Percentiles rank a stretch among this genome's conserved stretches.
These are phyloP conservation scores for Physcomitrellopsis africana DNA, from an alignment of 225 moss, liverwort and hornwort genomes.

Conservation along the genomic window DNA sequence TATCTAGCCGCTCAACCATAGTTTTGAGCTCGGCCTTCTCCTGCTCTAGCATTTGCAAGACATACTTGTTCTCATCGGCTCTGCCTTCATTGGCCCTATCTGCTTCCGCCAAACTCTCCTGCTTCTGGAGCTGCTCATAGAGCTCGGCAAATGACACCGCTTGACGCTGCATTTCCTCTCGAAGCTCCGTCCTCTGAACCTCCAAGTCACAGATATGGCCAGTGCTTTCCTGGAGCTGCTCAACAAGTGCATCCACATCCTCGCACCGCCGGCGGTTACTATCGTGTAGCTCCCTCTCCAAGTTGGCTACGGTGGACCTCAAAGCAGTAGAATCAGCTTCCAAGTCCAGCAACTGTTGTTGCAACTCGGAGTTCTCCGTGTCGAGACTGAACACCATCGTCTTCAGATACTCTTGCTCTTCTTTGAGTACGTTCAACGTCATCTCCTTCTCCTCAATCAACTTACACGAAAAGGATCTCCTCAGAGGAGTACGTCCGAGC, in stretches of 20 bases:
- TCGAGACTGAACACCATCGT: constrained; percentile 55
- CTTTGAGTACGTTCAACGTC: constrained; percentile 54
- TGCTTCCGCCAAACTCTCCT: constrained; percentile 35
- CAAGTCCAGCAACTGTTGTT: constrained; percentile 49
- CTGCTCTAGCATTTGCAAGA: constrained; percentile 37
- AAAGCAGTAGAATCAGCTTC: constrained; percentile 36
- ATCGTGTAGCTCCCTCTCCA: constrained; percentile 32
- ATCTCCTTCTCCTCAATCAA: constrained; percentile 59
- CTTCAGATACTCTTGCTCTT: constrained; percentile 54
- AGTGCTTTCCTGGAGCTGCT: constrained; percentile 34
- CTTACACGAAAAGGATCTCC: constrained; percentile 50
- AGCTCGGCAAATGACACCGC: constrained; percentile 40
- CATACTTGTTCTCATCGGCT: constrained; percentile 19
- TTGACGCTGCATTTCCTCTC: constrained; percentile 47
- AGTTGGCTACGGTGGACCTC: constrained; percentile 35
- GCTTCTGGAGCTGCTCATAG: constrained; percentile 45
- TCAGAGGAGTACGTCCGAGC: constrained; percentile 8
- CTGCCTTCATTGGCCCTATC: constrained; percentile 29
- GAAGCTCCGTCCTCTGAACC: constrained; percentile 41
- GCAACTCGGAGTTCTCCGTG: constrained; percentile 50
- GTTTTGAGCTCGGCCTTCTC: constrained; percentile 48
- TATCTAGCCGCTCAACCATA: constrained; percentile 38
- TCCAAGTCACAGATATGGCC: constrained; percentile 42
- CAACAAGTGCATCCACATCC: constrained; percentile 23
- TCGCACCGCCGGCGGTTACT: constrained; percentile 17